A percentile compares a stretch with the other conserved stretches of the same genome.
phyloP scores from a whole-genome alignment of 2,329 filamentous ascomycete genomes.

The Didymella pinodella region DNA sequence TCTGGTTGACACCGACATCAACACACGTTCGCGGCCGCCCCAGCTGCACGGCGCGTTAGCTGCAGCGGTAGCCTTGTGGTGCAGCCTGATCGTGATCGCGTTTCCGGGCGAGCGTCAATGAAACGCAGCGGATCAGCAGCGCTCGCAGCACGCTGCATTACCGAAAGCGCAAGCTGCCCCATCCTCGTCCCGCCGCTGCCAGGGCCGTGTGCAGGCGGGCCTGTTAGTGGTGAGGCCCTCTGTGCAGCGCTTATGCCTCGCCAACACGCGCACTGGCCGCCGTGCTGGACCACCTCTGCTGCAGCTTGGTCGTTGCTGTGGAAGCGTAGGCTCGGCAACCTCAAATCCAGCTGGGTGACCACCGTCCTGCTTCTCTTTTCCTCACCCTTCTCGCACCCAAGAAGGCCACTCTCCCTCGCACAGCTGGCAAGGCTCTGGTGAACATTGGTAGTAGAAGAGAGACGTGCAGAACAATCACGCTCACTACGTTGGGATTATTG shows the following conservation, averaged over 20 bases:
- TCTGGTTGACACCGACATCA: conserved; percentile 22
- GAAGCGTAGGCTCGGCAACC: conserved; percentile 40
- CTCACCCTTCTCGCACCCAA: conserved; percentile 52
- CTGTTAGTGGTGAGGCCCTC: conserved; percentile 38
- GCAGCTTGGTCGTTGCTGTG: conserved; percentile 32
- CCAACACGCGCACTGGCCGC: conserved; percentile 31
- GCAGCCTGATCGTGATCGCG: conserved; percentile 27
- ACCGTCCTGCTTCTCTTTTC: conserved; percentile 37
- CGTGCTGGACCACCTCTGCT: conserved; percentile 36
- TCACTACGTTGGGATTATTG: conserved; percentile 36
- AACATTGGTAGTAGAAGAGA: conserved; percentile 18
- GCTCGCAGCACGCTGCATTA: conserved; percentile 30
- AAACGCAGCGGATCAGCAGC: conserved; percentile 34
- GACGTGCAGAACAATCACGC: conserved; percentile 27
- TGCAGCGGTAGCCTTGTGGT: conserved; percentile 21
- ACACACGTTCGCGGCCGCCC: conserved; percentile 22
- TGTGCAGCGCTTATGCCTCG: conserved; percentile 37
- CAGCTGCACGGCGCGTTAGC: conserved; percentile 20
- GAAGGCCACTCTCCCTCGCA: conserved; percentile 42
- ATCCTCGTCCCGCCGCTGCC: conserved; percentile 33
- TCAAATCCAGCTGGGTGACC: conserved; percentile 49
- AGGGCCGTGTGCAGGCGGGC: conserved; percentile 34
- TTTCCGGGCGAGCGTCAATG: conserved; percentile 22
- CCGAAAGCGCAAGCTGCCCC: conserved; percentile 34
- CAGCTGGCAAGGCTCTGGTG: conserved; percentile 24